Evolutionary conservation across 1,284 basidiomycete genomes (phyloP).

Genomic region (Cutaneotrichosporon curvatum): DNA sequence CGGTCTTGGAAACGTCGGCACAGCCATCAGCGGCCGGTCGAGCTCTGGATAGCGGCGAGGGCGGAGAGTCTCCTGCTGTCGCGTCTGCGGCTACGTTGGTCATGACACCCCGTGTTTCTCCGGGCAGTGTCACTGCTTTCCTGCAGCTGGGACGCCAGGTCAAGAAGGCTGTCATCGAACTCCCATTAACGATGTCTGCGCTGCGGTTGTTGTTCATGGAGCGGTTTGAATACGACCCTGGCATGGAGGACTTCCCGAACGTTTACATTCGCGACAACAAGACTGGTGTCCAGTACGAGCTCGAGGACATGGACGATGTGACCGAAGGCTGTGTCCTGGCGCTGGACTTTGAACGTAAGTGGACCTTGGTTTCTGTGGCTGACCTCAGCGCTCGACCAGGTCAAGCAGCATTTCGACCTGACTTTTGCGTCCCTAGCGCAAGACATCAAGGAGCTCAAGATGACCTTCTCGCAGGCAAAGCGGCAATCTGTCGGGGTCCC

Average conservation of each 20-base stretch:
- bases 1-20: no score
- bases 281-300: conserved; percentile 87
- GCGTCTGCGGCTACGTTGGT: neutral
- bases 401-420: conserved; percentile 92
- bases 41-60: no score
- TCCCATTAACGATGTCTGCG: conserved; percentile 49
- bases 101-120: conserved; percentile 23
- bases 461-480: conserved; percentile 51
- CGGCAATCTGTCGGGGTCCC: conserved; percentile 40
- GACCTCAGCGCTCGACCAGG: conserved; percentile 83
- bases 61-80: no score
- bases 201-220: conserved; percentile 75
- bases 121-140: conserved; percentile 57
- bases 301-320: conserved; percentile 92
- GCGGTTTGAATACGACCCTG: conserved; percentile 88
- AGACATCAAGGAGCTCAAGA: conserved; percentile 85
- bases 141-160: conserved; percentile 87
- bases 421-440: conserved; percentile 79
- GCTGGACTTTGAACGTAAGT: conserved; percentile 92
- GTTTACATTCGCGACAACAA: conserved; percentile 89
- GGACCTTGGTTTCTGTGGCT: neutral
- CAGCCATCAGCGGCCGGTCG: no score
- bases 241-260: conserved; percentile 86
- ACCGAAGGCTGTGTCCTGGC: conserved; percentile 80
- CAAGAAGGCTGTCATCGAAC: conserved; percentile 73